Conservation (phyloP, 2,329 filamentous ascomycete species). For the Penicillium sp. region DNA sequence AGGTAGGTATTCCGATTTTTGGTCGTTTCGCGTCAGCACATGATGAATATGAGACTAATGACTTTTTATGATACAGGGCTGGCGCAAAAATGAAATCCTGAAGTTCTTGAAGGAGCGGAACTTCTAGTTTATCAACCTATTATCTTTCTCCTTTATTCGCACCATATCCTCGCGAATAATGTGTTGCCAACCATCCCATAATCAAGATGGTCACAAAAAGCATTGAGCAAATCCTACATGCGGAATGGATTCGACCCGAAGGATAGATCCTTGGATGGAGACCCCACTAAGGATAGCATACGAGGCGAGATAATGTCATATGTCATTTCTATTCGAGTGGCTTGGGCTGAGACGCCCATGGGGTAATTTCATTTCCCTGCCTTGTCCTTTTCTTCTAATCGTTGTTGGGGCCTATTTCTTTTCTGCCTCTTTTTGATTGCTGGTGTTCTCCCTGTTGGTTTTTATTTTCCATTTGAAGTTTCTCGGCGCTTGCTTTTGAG, state of each 20-base stretch:
- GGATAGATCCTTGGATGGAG: neutral
- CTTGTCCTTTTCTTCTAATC: constrained; percentile 12
- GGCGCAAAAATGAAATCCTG: constrained; percentile 50
- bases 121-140: constrained; percentile 34
- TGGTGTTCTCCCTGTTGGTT: constrained; percentile 23
- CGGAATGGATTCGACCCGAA: neutral
- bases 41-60: constrained; percentile 12
- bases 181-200: neutral
- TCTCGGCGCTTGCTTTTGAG: constrained; percentile 13
- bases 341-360: constrained; percentile 9
- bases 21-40: neutral
- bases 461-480: constrained; percentile 8
- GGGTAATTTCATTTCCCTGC: constrained; percentile 12
- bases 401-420: constrained; percentile 13
- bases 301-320: neutral
- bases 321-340: neutral
- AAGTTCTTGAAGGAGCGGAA: constrained; percentile 50
- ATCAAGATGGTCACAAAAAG: constrained; percentile 12
- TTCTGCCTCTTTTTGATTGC: constrained; percentile 17
- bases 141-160: neutral
- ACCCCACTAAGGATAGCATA: neutral
- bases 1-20: constrained; percentile 50
- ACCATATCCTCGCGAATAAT: neutral
- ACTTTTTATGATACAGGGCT: constrained; percentile 41
- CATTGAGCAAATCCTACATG: constrained; percentile 5